phyloP scores from a whole-genome alignment of 805 yeast genomes.

The Yamadazyma akitaensis region DNA sequence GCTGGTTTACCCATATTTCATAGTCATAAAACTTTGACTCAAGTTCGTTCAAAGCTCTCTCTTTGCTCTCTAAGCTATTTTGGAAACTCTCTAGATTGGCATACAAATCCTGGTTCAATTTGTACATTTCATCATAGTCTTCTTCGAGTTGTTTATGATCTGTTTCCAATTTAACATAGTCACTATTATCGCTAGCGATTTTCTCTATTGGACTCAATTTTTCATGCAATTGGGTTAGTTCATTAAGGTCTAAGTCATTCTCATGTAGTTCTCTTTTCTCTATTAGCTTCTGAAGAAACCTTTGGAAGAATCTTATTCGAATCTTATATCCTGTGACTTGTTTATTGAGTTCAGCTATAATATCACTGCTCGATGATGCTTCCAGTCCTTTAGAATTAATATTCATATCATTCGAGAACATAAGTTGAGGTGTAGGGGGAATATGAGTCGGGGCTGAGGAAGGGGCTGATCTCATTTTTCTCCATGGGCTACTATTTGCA shows the following conservation, averaged over 20 bases:
- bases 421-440: slow-evolving; percentile 7
- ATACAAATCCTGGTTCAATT: slow-evolving; percentile 38
- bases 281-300: slow-evolving; percentile 36
- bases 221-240: slow-evolving; percentile 8
- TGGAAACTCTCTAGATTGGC: slow-evolving; percentile 34
- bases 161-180: slow-evolving; percentile 16
- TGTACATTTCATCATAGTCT: slow-evolving; percentile 33
- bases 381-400: slow-evolving; percentile 6
- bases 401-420: neutral
- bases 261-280: slow-evolving; percentile 16
- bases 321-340: slow-evolving; percentile 35
- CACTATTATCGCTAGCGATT: slow-evolving; percentile 8
- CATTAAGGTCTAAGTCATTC: slow-evolving; percentile 7
- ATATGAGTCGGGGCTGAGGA: slow-evolving; percentile 2
- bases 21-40: slow-evolving; percentile 15
- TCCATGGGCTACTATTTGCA: slow-evolving; percentile 19
- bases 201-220: slow-evolving; percentile 3
- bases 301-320: slow-evolving; percentile 38
- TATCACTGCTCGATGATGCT: slow-evolving; percentile 18
- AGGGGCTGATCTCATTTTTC: slow-evolving; percentile 20
- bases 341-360: slow-evolving; percentile 29
- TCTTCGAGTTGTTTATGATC: slow-evolving; percentile 20
- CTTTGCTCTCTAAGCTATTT: slow-evolving; percentile 27
- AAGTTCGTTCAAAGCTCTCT: slow-evolving; percentile 16
- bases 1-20: slow-evolving; percentile 17